These are phyloP conservation scores for Paracamarosporium sp. DNA, from an alignment of 2,329 filamentous ascomycete genomes.

Conservation along the genomic window DNA sequence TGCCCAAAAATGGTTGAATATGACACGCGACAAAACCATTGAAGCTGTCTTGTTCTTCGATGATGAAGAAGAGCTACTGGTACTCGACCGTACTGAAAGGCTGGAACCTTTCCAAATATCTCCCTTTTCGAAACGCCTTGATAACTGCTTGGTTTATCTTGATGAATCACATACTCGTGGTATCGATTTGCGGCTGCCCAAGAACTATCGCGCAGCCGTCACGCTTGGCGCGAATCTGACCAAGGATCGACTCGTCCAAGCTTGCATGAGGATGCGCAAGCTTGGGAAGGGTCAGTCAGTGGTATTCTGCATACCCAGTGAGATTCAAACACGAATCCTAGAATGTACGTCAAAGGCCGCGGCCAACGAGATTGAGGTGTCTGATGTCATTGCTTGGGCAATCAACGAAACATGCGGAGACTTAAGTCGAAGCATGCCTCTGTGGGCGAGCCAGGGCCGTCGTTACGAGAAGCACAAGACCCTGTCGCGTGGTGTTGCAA, in stretches of 20 bases:
- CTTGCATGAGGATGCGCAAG: constrained; percentile 71
- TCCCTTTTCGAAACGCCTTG: constrained; percentile 62
- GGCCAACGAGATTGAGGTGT: constrained; percentile 50
- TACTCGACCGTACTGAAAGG: constrained; percentile 57
- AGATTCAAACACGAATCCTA: constrained; percentile 64
- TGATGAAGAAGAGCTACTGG: constrained; percentile 60
- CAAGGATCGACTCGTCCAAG: constrained; percentile 74
- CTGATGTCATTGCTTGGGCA: constrained; percentile 66
- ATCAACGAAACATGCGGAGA: constrained; percentile 65
- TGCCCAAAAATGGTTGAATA: constrained; percentile 58
- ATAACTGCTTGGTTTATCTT: constrained; percentile 69
- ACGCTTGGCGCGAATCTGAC: constrained; percentile 70
- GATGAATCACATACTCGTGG: constrained; percentile 76
- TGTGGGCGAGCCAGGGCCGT: constrained; percentile 68
- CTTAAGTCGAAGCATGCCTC: constrained; percentile 56
- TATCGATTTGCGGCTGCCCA: constrained; percentile 69
- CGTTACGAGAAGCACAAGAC: constrained; percentile 54
- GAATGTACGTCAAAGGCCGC: constrained; percentile 17
- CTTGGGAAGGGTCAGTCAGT: constrained; percentile 72
- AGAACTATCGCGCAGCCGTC: constrained; percentile 67
- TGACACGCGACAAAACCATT: constrained; percentile 53
- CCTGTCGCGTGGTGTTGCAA: constrained; percentile 37
- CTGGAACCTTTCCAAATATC: constrained; percentile 64
- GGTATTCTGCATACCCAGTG: constrained; percentile 64
- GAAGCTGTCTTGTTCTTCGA: constrained; percentile 63